A percentile compares a stretch with the other conserved stretches of the same genome.
Evolutionary conservation across 495 filamentous ascomycete species (phyloP).

Genomic region (Sphaerosporella brunnea): DNA sequence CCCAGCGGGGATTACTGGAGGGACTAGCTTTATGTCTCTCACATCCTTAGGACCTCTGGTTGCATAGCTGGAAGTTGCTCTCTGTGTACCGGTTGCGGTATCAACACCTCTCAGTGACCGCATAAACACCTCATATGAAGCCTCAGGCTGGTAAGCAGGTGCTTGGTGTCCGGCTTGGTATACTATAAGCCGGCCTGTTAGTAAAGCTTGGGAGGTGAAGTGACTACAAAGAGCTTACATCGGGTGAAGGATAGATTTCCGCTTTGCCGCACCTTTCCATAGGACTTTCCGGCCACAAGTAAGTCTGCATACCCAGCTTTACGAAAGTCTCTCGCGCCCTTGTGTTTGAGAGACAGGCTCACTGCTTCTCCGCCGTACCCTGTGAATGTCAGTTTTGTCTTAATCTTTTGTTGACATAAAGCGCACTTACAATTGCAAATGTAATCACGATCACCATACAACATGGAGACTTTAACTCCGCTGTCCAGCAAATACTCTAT

Average conservation of each 20-base stretch:
- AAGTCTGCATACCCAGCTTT: slow-evolving; percentile 40
- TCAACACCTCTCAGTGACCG: too few relatives aligned
- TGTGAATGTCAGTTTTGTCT: not conserved
- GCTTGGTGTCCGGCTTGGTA: too few relatives aligned
- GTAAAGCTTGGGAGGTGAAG: too few relatives aligned
- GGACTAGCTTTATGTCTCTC: too few relatives aligned
- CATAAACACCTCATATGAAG: too few relatives aligned
- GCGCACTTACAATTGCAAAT: slow-evolving; percentile 37
- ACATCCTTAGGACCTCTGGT: too few relatives aligned
- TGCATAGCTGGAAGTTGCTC: too few relatives aligned
- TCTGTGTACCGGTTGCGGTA: too few relatives aligned
- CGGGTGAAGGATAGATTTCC: slow-evolving; percentile 50
- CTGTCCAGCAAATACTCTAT: slow-evolving; percentile 35
- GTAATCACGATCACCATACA: slow-evolving; percentile 35
- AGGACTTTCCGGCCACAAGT: slow-evolving; percentile 29
- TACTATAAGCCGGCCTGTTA: too few relatives aligned
- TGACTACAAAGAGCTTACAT: slow-evolving; percentile 26
- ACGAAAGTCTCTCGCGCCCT: slow-evolving; percentile 27
- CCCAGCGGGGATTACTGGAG: too few relatives aligned
- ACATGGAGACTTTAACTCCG: slow-evolving; percentile 39
- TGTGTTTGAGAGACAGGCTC: slow-evolving; percentile 33
- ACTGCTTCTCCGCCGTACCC: slow-evolving; percentile 41
- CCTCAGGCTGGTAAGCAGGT: too few relatives aligned
- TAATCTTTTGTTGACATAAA: not conserved
- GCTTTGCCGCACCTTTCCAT: slow-evolving; percentile 45